These are phyloP conservation scores for Cicer yamashitae DNA, from an alignment of 306 rosid species.

Conservation along the genomic window DNA sequence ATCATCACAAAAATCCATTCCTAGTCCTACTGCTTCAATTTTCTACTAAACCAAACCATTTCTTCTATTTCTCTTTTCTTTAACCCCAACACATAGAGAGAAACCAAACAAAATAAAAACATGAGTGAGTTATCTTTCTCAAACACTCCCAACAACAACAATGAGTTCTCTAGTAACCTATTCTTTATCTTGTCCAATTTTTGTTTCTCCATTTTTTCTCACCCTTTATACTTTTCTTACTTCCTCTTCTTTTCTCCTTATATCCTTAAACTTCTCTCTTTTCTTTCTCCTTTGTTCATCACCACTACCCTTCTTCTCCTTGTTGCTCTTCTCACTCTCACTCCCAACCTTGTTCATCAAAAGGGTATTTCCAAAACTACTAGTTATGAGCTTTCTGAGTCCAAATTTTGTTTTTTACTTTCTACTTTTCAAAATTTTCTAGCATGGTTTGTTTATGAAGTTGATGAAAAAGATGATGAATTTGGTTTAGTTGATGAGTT, in stretches of 20 bases:
- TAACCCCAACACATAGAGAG: slow-evolving; percentile 18
- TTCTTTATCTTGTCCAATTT: slow-evolving; percentile 52
- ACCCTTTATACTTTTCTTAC: slow-evolving; percentile 89
- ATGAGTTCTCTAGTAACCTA: slow-evolving; percentile 51
- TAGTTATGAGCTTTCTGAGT: slow-evolving; percentile 46
- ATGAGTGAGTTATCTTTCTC: slow-evolving; percentile 70
- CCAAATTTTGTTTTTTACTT: slow-evolving; percentile 54
- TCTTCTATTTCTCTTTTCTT: slow-evolving; percentile 43
- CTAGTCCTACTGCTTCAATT: neutral
- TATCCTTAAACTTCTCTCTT: slow-evolving; percentile 72
- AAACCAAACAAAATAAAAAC: slow-evolving; percentile 17
- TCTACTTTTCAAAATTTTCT: slow-evolving; percentile 48
- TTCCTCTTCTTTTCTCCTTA: slow-evolving; percentile 87
- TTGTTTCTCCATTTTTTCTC: slow-evolving; percentile 70
- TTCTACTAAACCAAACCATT: slow-evolving; percentile 38
- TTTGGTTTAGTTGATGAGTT: slow-evolving; percentile 62
- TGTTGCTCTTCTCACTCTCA: slow-evolving; percentile 61
- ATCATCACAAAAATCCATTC: slow-evolving; percentile 35
- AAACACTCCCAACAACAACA: slow-evolving; percentile 51
- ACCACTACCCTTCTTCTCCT: slow-evolving; percentile 79
- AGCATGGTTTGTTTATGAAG: slow-evolving; percentile 47
- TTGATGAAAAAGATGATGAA: slow-evolving; percentile 46
- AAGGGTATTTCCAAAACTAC: neutral
- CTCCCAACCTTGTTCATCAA: slow-evolving; percentile 56
- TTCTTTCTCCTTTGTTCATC: slow-evolving; percentile 85